These are phyloP conservation scores for Phanerochaete sordida DNA, from an alignment of 768 basidiomycete genomes.

Conservation along the genomic window DNA sequence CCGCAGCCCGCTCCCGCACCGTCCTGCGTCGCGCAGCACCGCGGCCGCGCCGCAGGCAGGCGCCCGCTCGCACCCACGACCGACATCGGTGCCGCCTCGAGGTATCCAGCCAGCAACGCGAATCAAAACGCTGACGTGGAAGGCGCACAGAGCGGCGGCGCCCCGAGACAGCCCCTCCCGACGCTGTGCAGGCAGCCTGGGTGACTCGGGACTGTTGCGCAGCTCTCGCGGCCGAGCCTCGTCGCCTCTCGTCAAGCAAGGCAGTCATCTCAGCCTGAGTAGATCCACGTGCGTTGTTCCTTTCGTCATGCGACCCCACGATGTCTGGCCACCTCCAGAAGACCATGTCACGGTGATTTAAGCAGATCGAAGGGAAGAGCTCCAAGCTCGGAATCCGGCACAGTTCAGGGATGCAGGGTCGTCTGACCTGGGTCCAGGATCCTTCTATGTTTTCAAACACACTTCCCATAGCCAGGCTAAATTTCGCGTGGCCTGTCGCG, in stretches of 20 bases:
- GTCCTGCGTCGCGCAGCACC: background rate
- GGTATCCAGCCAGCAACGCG: background rate
- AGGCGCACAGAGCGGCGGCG: background rate
- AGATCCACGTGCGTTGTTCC: background rate
- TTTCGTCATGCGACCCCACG: background rate
- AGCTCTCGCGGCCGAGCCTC: background rate
- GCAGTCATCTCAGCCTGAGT: too few species aligned
- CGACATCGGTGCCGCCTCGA: background rate
- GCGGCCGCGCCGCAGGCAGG: background rate
- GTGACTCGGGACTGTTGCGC: background rate
- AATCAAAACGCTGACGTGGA: slow-evolving; percentile 6
- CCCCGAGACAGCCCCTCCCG: background rate
- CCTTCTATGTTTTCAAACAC: too few species aligned
- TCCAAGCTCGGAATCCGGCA: too few species aligned
- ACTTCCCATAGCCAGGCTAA: too few species aligned
- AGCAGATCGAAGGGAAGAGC: too few species aligned
- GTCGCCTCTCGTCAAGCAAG: too few species aligned
- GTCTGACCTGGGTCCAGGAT: too few species aligned
- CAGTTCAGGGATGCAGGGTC: background rate
- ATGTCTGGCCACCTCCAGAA: too few species aligned
- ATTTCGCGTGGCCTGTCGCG: background rate
- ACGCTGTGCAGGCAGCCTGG: background rate
- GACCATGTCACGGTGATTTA: too few species aligned
- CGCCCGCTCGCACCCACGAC: background rate
- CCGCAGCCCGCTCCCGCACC: background rate